Base-by-base conservation (phyloP, 2,329 filamentous ascomycete species). In the Colletotrichum camelliae region DNA sequence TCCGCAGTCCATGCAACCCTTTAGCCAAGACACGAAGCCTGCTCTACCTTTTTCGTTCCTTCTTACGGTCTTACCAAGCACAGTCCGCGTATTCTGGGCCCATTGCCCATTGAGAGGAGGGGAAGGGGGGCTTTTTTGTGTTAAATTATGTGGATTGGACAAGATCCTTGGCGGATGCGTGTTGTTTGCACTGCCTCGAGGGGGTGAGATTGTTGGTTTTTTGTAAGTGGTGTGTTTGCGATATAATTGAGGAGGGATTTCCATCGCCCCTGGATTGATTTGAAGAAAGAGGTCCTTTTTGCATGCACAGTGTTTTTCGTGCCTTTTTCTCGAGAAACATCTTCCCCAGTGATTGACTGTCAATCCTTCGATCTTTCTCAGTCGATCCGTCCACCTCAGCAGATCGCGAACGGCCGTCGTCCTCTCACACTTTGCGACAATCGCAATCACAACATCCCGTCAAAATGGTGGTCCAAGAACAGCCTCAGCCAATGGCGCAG, bases 381-480 rank as follows among this genome's bases (percentile, higher is more conserved):
- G 31, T 4, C 31, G 31, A 15, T 21, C 15, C 31, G 24, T 37
- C 31, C 21, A 18, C 37, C 0, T 37, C 12, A 52, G 21, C 62
- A 66, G 39, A 48, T 66, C 24, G 37, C 62, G 10, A 66, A 21
- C 37, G 37, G 0, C 35, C 21, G 4, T 21, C 35, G 0, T 48
- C 39, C 9, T 15, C 24, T 0, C 31, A 27, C 62, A 8, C 37
- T 48, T 24, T 27, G 33, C 24, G 35, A 29, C 35, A 65, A 64
- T 64, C 57, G 15, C 29, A 21, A 69, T 61, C 57, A 37, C 57
- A 62, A n/a, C 67, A 7, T 70, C 35, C 57, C 67, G 57, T 61
- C 67, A 62, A 43, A 33, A 70, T 70, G 67, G 67, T 70, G 33
- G 67, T 70, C 9, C 29, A 70, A 70, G 67, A 70, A 21, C 67